Percentiles rank a stretch among this genome's conserved stretches.
These are phyloP conservation scores for Russula earlei DNA, from an alignment of 768 basidiomycete genomes.

Conservation along the genomic window DNA sequence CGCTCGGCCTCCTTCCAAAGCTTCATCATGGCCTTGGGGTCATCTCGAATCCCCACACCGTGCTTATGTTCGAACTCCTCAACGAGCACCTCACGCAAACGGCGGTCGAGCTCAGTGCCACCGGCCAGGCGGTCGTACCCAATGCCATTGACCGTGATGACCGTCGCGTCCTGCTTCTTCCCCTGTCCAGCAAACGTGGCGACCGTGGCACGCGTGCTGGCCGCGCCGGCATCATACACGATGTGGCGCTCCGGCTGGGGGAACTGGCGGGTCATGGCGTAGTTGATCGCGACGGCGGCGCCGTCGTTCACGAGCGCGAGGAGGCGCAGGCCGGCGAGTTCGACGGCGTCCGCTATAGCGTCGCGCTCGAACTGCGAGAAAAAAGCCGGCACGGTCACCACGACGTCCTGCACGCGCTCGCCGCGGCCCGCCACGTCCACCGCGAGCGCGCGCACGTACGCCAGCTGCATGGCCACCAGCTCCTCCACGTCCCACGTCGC, in stretches of 20 bases:
- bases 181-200: conserved; percentile 50
- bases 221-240: conserved; percentile 91
- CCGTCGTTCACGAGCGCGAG: conserved; percentile 89
- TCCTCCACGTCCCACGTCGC: conserved; percentile 78
- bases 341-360: conserved; percentile 85
- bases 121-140: conserved; percentile 72
- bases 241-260: conserved; percentile 72
- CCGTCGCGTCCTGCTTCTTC: conserved; percentile 46
- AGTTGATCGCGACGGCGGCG: conserved; percentile 92
- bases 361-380: conserved; percentile 88
- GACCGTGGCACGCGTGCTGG: conserved; percentile 67
- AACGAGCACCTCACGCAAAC: conserved; percentile 71
- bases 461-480: conserved; percentile 87
- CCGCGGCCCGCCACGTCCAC: conserved; percentile 47
- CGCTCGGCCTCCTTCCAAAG: conserved; percentile 89
- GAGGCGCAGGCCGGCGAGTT: conserved; percentile 78
- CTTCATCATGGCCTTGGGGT: conserved; percentile 84
- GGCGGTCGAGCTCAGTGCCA: conserved; percentile 78
- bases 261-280: conserved; percentile 93
- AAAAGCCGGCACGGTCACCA: conserved; percentile 85
- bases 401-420: conserved; percentile 74
- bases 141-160: conserved; percentile 68
- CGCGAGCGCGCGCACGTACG: conserved; percentile 83
- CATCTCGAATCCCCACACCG: conserved; percentile 55
- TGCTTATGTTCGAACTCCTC: conserved; percentile 66